Conservation (phyloP, 768 basidiomycete genomes). For the Lactarius akahatsu region DNA sequence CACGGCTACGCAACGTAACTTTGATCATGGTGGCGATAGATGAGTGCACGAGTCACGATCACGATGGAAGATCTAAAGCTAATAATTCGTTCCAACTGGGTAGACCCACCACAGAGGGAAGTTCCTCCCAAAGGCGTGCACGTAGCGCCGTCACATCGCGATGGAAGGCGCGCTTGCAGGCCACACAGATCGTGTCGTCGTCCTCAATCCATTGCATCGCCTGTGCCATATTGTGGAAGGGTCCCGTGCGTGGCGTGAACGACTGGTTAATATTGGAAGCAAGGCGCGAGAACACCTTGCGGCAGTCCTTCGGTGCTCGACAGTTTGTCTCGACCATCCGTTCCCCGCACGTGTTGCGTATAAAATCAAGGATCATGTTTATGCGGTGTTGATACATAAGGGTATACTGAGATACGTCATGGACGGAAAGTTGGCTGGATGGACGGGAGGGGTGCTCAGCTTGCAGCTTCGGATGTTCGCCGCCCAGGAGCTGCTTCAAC, state of each 20-base stretch:
- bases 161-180: conserved; percentile 46
- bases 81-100: conserved; percentile 48
- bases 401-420: conserved; percentile 51
- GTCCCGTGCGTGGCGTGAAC: conserved; percentile 52
- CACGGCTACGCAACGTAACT: background rate
- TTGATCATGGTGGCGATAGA: background rate
- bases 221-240: conserved; percentile 54
- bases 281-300: conserved; percentile 44
- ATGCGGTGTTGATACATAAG: conserved; percentile 59
- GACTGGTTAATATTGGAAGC: conserved; percentile 45
- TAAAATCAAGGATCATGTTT: conserved; percentile 48
- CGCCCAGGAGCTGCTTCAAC: conserved; percentile 47
- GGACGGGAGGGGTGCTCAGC: conserved; percentile 51
- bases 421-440: conserved; percentile 42
- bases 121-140: conserved; percentile 46
- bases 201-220: conserved; percentile 40
- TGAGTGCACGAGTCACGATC: background rate
- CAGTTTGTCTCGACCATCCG: conserved; percentile 37
- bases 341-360: conserved; percentile 43
- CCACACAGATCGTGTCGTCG: conserved; percentile 43
- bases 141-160: conserved; percentile 42
- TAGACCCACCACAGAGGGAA: conserved; percentile 48
- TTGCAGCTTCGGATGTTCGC: conserved; percentile 53
- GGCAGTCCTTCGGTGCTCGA: conserved; percentile 36
- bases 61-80: conserved; percentile 34